Percentiles rank a stretch among this genome's conserved stretches.
These are phyloP conservation scores for Barbatosphaeria neglecta DNA, from an alignment of 495 filamentous ascomycete species.

Conservation along the genomic window DNA sequence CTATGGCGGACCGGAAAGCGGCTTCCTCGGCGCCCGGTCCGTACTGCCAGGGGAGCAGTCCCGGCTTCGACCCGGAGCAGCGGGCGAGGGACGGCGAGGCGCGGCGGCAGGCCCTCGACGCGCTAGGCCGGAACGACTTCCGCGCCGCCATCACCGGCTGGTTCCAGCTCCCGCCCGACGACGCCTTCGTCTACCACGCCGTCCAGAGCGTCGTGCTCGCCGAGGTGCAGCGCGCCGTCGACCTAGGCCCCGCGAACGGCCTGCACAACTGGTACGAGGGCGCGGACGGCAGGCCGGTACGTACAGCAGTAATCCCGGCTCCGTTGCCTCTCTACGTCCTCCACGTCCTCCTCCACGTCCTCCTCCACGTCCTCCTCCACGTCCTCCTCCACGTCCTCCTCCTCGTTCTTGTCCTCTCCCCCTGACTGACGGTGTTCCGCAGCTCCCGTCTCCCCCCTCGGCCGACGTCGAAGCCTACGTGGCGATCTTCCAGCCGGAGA, in stretches of 20 bases:
- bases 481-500: constrained; percentile 41
- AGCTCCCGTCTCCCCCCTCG: constrained; percentile 31
- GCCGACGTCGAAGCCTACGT: constrained; percentile 46
- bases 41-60: constrained; percentile 3
- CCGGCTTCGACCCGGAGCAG: constrained; percentile 2
- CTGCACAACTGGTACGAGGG: constrained; percentile 33
- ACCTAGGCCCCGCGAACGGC: constrained; percentile 29
- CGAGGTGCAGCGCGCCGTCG: constrained; percentile 41
- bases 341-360: neutral
- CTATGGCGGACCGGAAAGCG: too few relatives aligned
- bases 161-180: constrained; percentile 35
- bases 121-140: constrained; percentile 32
- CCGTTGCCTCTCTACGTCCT: constrained; percentile 1
- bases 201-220: constrained; percentile 36
- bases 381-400: neutral
- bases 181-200: constrained; percentile 48
- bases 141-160: constrained; percentile 34
- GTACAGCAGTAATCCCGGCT: too few relatives aligned
- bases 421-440: neutral
- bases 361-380: constrained; percentile 1
- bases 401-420: neutral
- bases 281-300: constrained; percentile 14
- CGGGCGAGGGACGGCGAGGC: neutral
- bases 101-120: constrained; percentile 8
- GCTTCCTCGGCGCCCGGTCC: too few relatives aligned